A percentile compares a stretch with the other conserved stretches of the same genome.
Conservation (phyloP, 331 rosid species). For the Malus hybrid region DNA sequence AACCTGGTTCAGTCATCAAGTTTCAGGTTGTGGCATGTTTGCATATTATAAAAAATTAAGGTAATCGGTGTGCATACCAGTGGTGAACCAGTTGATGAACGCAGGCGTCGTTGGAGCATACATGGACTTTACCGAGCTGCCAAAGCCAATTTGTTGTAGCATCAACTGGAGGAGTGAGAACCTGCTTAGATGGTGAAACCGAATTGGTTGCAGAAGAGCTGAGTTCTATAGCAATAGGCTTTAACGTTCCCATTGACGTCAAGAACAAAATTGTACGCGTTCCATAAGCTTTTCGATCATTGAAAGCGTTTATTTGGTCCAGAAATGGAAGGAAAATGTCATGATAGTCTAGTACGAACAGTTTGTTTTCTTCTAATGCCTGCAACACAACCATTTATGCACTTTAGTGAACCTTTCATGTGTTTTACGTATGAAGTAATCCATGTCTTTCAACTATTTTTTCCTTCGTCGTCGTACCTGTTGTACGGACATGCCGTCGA, state of each 20-base stretch:
- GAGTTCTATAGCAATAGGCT: conserved; percentile 50
- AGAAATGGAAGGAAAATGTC: conserved; percentile 37
- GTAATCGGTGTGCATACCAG: conserved; percentile 23
- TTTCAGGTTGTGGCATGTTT: background rate
- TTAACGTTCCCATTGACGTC: conserved; percentile 25
- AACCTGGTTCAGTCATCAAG: conserved; percentile 16
- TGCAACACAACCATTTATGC: background rate
- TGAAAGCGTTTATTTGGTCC: conserved; percentile 17
- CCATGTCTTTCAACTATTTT: background rate
- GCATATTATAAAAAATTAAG: background rate
- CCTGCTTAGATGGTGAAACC: conserved; percentile 35
- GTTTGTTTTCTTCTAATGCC: conserved; percentile 28
- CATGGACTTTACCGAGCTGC: conserved; percentile 53
- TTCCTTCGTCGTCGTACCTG: conserved; percentile 1
- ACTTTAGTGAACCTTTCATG: background rate
- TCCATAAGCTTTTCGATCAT: conserved; percentile 33
- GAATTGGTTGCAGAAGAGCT: conserved; percentile 27
- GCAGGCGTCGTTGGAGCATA: conserved; percentile 46
- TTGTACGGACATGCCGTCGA: conserved; percentile 20
- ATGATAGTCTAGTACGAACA: conserved; percentile 41
- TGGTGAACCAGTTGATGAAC: conserved; percentile 46
- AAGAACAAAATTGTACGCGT: conserved; percentile 44
- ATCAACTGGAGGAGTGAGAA: conserved; percentile 24
- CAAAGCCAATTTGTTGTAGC: conserved; percentile 45
- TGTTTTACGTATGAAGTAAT: background rate